Base-by-base conservation (phyloP, 2,329 filamentous ascomycete genomes). In the Byssothecium circinans region DNA sequence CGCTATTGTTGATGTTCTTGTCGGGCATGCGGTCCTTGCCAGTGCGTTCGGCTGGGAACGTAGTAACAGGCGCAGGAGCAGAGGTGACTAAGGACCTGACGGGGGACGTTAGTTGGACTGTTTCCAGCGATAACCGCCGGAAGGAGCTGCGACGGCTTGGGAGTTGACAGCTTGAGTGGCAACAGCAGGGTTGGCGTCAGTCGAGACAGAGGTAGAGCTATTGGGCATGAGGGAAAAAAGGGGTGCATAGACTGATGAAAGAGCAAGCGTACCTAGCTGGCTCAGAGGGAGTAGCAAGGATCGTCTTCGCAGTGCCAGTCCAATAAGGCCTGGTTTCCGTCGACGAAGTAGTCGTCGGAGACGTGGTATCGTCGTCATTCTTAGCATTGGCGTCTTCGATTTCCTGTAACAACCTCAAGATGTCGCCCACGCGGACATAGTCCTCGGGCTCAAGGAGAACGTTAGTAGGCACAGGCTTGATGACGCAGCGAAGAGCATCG, bases 371-470 rank as follows among this genome's bases (percentile, higher is more conserved):
- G n/a, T 17, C 23, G 7, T 18, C 38, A 32, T 29, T 18, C 2
- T 30, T 14, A 12, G 25, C 25, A 20, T 18, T 7, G 5, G 12
- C 15, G 10, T 30, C 25, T 19, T 41, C 23, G 23, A 14, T 22
- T 7, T 29, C 38, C 12, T 27, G 23, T 8, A 41, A n/a, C 38
- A 27, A 49, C 19, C 40, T 36, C 18, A 49, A 27, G 18, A 54
- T 27, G 38, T 54, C 51, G 7, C 45, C 47, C 6, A 50, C 41
- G 11, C 48, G 44, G 19, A 53, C 34, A 20, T 50, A 55, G 42
- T 53, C 53, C 8, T 50, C 25, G 11, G 30, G 12, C 12, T 52
- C 37, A 25, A 50, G 41, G 17, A 41, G 35, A 8, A 48, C 49
- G 38, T 30, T 36, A 11, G 40, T 35, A 19, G 43, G 44, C 2